Conservation (phyloP, 768 basidiomycete species). For the Termitomyces sp. region DNA sequence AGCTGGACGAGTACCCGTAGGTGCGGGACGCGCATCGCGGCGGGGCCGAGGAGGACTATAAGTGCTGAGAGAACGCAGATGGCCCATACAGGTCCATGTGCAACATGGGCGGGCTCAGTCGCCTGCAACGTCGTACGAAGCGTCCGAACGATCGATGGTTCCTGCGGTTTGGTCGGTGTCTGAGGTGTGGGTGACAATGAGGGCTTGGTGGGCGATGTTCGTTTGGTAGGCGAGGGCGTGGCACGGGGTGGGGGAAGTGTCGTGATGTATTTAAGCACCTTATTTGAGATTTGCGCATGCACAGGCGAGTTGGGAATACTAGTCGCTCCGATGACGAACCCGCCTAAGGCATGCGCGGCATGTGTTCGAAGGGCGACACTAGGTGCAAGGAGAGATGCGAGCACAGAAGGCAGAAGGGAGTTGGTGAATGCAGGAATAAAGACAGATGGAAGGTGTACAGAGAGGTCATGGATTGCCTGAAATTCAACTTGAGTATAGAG, state of each 20-base stretch:
- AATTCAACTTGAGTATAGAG: background rate
- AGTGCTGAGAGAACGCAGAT: constrained; percentile 63
- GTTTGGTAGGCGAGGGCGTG: constrained; percentile 32
- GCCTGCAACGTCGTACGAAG: constrained; percentile 59
- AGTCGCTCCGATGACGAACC: constrained; percentile 54
- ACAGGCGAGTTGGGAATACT: constrained; percentile 41
- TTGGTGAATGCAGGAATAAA: constrained; percentile 65
- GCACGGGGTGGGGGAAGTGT: constrained; percentile 30
- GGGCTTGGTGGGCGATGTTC: constrained; percentile 30
- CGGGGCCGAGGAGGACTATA: constrained; percentile 61
- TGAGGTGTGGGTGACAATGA: constrained; percentile 1
- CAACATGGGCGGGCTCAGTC: constrained; percentile 52
- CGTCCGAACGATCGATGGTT: constrained; percentile 58
- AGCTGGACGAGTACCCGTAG: constrained; percentile 49
- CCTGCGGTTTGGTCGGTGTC: constrained; percentile 22
- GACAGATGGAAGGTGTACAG: constrained; percentile 54
- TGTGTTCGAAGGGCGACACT: constrained; percentile 64
- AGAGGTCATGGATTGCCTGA: constrained; percentile 73
- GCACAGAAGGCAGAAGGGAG: constrained; percentile 51
- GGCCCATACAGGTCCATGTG: constrained; percentile 79
- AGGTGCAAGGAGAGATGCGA: constrained; percentile 59
- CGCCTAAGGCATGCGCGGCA: constrained; percentile 74
- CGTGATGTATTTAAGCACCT: constrained; percentile 46
- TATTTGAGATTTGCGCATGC: constrained; percentile 51
- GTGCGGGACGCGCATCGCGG: constrained; percentile 40